phyloP scores from a whole-genome alignment of 768 basidiomycete species.

The Auricularia cornea region DNA sequence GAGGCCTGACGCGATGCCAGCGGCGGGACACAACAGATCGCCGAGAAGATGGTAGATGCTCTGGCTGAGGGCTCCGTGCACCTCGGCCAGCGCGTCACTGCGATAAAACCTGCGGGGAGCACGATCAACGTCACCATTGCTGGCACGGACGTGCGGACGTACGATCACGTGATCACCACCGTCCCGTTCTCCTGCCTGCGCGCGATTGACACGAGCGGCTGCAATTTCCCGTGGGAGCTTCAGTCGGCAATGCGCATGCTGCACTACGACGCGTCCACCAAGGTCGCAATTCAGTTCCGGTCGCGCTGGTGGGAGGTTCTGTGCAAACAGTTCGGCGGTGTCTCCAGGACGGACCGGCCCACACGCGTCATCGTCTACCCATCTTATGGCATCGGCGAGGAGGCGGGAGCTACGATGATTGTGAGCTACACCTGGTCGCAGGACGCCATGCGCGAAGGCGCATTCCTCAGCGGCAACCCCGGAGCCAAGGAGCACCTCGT shows the following conservation, averaged over 20 bases:
- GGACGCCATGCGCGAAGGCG: conserved; percentile 6
- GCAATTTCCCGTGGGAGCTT: conserved; percentile 12
- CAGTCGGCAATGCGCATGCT: conserved; percentile 30
- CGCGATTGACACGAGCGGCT: conserved; percentile 20
- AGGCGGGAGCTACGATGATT: conserved; percentile 9
- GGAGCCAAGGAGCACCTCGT: conserved; percentile 19
- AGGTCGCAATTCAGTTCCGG: conserved; percentile 37
- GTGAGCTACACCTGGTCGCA: conserved; percentile 20
- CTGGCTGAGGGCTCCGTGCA: background rate
- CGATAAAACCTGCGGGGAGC: too few species aligned
- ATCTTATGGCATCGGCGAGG: conserved; percentile 22
- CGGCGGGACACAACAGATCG: background rate
- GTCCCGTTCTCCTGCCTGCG: conserved; percentile 31
- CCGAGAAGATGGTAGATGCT: background rate
- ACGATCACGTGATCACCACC: conserved; percentile 35
- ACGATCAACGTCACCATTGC: background rate
- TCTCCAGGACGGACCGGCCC: conserved; percentile 26
- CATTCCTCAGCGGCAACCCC: conserved; percentile 17
- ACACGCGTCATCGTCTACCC: conserved; percentile 31
- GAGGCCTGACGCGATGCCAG: background rate
- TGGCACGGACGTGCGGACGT: conserved; percentile 7
- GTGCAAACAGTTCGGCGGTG: conserved; percentile 21
- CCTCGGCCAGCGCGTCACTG: too few species aligned
- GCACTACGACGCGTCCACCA: conserved; percentile 29
- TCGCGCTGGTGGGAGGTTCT: conserved; percentile 34